Evolutionary conservation across 2,329 filamentous ascomycete species (phyloP), one percentile per base, ranked within the genome.

Genomic region (Fusarium sp.): DNA sequence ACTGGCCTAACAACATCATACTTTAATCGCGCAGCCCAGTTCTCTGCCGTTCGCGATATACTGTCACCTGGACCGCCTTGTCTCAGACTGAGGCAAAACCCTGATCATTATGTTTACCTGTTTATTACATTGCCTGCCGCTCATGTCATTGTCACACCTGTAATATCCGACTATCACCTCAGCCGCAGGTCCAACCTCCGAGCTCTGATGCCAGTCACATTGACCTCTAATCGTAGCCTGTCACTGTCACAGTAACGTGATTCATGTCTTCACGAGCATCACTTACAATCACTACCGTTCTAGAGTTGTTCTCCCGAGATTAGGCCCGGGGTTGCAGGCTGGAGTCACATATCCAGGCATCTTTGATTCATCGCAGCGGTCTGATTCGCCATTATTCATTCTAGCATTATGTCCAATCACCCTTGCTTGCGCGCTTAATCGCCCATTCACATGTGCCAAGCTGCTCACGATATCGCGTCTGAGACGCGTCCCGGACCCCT

Each of bases 371-470:
- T 53, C 50, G 25, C 44, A 22, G 15, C 17, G 43, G 17, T 58
- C 59, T 70, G 66, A 72, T 73, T 72, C 60, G 71, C 52, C 45
- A 19, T 71, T 64, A 56, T 51, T 50, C 25, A 37, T 27, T 30
- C 50, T 22, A 57, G n/a, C 46, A 23, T 59, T 63, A 41, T 59
- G 40, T 49, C 56, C 56, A 52, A 52, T 63, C 59, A 46, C 48
- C 63, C 58, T 47, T 56, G 37, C 46, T 71, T 72, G 50, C 67
- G 71, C 71, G 71, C 71, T 73, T 73, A 72, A 52, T 57, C 43
- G 17, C 59, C 56, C 66, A 62, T 35, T 68, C 62, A 68, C 22
- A 47, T 23, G 47, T 40, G 20, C 50, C 43, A 41, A 39, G 40
- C 33, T 56, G 14, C 45, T 47, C 60, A 55, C 35, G 55, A 63